A percentile compares a stretch with the other conserved stretches of the same genome.
Evolutionary conservation across 2,329 filamentous ascomycete species (phyloP).

Genomic region (Basipetospora sp.): DNA sequence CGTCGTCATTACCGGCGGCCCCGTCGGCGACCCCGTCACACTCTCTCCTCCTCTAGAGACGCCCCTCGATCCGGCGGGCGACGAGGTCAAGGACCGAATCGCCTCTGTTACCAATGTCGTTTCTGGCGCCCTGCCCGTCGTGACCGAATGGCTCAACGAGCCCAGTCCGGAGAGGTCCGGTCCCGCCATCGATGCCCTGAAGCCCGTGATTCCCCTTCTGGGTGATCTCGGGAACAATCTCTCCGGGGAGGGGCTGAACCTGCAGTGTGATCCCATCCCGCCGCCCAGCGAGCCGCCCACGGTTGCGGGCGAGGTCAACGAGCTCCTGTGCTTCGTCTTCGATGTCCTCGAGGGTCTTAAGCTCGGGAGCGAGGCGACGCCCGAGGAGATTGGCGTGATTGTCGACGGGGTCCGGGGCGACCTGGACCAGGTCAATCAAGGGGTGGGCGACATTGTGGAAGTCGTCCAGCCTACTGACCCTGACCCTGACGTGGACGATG

Average conservation of each 20-base stretch:
- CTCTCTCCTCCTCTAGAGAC: not conserved
- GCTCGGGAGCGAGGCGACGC: not conserved
- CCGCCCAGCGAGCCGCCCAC: not conserved
- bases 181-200: not conserved
- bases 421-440: not conserved
- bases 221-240: not conserved
- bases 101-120: not conserved
- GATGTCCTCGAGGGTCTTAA: not conserved
- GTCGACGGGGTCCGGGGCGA: not conserved
- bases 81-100: not conserved
- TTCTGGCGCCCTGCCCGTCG: not conserved
- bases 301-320: not conserved
- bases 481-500: not conserved
- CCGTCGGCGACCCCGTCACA: not conserved
- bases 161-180: not conserved
- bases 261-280: not conserved
- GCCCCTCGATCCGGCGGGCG: not conserved
- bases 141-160: not conserved
- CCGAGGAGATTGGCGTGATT: not conserved
- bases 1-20: not conserved
- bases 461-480: not conserved
- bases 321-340: not conserved
- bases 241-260: not conserved
- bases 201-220: not conserved
- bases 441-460: not conserved